A percentile compares a stretch with the other conserved stretches of the same genome.
phyloP scores from a whole-genome alignment of 2,329 filamentous ascomycete genomes.

The Aspergillus pseudoglaucus region DNA sequence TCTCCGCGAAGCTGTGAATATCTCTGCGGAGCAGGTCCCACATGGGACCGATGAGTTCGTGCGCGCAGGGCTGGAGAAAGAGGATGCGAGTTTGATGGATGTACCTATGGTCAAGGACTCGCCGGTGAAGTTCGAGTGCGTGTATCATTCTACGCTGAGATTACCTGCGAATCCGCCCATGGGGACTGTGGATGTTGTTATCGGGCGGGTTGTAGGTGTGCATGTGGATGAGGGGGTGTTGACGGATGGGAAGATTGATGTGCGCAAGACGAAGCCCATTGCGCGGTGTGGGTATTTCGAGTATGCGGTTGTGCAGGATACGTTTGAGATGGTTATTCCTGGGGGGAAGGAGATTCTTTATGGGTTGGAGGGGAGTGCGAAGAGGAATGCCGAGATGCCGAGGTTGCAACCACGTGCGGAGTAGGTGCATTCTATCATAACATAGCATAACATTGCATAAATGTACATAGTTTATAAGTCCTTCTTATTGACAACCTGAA shows the following conservation, averaged over 20 bases:
- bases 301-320: conserved; percentile 50
- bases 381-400: conserved; percentile 9
- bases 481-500: conserved; percentile 18
- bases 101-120: conserved; percentile 48
- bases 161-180: conserved; percentile 53
- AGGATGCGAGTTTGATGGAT: conserved; percentile 32
- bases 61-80: conserved; percentile 45
- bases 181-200: conserved; percentile 53
- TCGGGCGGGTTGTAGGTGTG: conserved; percentile 52
- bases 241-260: conserved; percentile 50
- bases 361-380: conserved; percentile 36
- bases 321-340: conserved; percentile 55
- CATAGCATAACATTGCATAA: not conserved
- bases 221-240: conserved; percentile 52
- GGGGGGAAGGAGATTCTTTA: conserved; percentile 27
- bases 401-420: conserved; percentile 1
- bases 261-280: conserved; percentile 53
- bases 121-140: conserved; percentile 56
- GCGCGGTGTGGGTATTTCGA: conserved; percentile 56
- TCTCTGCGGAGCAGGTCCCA: conserved; percentile 46
- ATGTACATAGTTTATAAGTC: not conserved
- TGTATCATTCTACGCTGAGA: conserved; percentile 49
- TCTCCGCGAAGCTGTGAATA: conserved; percentile 51
- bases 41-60: conserved; percentile 51
- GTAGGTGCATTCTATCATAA: not conserved